Evolutionary conservation across 345 rosid species (phyloP).

Genomic region (Citrus sp.): DNA sequence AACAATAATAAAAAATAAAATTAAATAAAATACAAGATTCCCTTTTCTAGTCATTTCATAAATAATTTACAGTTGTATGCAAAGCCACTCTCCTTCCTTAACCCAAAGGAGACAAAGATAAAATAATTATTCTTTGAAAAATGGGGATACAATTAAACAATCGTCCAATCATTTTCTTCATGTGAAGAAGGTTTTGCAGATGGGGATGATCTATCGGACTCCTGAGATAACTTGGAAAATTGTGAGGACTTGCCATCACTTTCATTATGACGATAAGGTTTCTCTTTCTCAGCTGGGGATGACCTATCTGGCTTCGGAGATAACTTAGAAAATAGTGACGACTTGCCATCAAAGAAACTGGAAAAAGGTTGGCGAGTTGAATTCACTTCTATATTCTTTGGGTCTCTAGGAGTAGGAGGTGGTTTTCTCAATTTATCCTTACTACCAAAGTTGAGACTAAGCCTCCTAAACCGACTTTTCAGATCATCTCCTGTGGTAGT

Average conservation of each 20-base stretch:
- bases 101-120: background rate
- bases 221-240: background rate
- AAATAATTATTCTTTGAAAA: background rate
- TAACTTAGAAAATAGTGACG: slow-evolving; percentile 70
- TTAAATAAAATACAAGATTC: background rate
- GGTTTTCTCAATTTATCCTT: slow-evolving; percentile 51
- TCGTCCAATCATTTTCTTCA: slow-evolving; percentile 62
- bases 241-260: slow-evolving; percentile 69
- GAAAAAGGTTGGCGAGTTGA: slow-evolving; percentile 60
- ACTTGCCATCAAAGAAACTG: slow-evolving; percentile 76
- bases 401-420: slow-evolving; percentile 40
- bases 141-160: slow-evolving; percentile 29
- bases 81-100: slow-evolving; percentile 5
- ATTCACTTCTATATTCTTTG: slow-evolving; percentile 41
- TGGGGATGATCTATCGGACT: slow-evolving; percentile 5
- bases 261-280: slow-evolving; percentile 30
- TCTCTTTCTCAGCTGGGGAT: slow-evolving; percentile 27
- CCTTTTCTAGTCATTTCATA: background rate
- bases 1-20: too few relatives aligned
- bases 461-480: slow-evolving; percentile 57
- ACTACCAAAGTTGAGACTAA: slow-evolving; percentile 65
- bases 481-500: slow-evolving; percentile 36
- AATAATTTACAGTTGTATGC: slow-evolving; percentile 37
- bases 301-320: slow-evolving; percentile 59
- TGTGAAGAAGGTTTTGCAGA: slow-evolving; percentile 20